Evolutionary conservation across 2,329 filamentous ascomycete genomes (phyloP).

Genomic region (Colletotrichum lindemuthianum): DNA sequence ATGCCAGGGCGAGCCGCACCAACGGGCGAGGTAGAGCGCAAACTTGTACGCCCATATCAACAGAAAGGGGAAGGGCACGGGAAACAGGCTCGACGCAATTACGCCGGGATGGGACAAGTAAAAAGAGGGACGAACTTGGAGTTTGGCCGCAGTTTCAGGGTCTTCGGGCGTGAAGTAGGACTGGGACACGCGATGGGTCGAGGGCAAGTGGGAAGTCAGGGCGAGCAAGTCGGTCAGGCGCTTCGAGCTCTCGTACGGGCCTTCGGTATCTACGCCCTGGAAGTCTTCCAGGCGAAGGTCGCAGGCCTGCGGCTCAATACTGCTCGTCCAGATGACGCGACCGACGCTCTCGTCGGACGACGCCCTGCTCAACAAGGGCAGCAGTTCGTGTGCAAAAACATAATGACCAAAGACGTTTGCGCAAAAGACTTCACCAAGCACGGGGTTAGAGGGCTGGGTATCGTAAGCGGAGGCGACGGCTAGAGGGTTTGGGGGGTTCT

Average conservation of each 20-base stretch:
- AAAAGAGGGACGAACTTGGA: slow-evolving; percentile 63
- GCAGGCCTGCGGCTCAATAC: slow-evolving; percentile 71
- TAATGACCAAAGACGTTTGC: slow-evolving; percentile 98
- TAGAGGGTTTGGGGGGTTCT: slow-evolving; percentile 25
- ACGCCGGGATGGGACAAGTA: slow-evolving; percentile 90
- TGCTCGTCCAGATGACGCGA: slow-evolving; percentile 88
- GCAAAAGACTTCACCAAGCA: slow-evolving; percentile 84
- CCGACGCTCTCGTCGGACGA: slow-evolving; percentile 57
- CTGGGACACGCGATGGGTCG: slow-evolving; percentile 65
- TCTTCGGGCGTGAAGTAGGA: slow-evolving; percentile 62
- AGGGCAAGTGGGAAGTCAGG: slow-evolving; percentile 77
- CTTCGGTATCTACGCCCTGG: slow-evolving; percentile 71
- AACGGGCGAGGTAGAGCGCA: slow-evolving; percentile 77
- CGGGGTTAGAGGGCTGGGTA: slow-evolving; percentile 63
- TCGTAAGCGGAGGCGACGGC: slow-evolving; percentile 21
- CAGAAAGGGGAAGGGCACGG: slow-evolving; percentile 73
- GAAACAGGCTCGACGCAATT: slow-evolving; percentile 83
- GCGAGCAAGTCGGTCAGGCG: slow-evolving; percentile 84
- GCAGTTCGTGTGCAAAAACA: slow-evolving; percentile 81
- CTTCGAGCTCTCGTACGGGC: slow-evolving; percentile 88
- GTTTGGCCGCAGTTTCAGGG: slow-evolving; percentile 36
- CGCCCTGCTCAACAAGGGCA: slow-evolving; percentile 73
- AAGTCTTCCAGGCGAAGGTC: slow-evolving; percentile 76
- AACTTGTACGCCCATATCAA: slow-evolving; percentile 76
- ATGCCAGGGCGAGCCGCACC: slow-evolving; percentile 91